Evolutionary conservation across 2,329 filamentous ascomycete genomes (phyloP), one percentile per base, ranked within the genome.

Genomic region (Neurospora sp.): DNA sequence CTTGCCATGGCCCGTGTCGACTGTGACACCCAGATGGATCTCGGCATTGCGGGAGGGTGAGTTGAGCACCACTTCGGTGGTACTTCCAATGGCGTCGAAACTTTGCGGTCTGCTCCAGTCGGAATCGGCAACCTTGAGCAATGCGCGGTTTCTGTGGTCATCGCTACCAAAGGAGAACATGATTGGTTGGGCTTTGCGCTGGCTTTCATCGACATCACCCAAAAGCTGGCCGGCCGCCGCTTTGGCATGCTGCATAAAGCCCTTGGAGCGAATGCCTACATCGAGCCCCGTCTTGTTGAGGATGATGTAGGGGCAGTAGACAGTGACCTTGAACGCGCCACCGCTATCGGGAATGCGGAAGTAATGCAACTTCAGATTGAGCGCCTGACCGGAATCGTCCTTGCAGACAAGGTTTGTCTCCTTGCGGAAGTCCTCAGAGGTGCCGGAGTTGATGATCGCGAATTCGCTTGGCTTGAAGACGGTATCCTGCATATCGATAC

Each of bases 31-130:
- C 7, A 96, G 86, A 76, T 98, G 93, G 76, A 98, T 94, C 79
- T 99, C 96, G 2, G 90, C 90, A 70, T 85, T 86, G 62, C 87
- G 90, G 58, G 86, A 87, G 1, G 86, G 81, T 0, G 93, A 93
- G 67, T 91, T 91, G 40, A 99, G 84, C 40, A 96, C 87, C 42
- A 97, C 92, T 75, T 97, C 94, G 17, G 93, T 91, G 0, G 91
- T 93, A 76, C 95, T 98, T 39, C 96, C 96, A 73, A 99, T 96
- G 23, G 96, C 96, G 77, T 99, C 96, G 76, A 99, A 97, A 85
- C 93, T 97, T 78, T 98, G 95, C 0, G 95, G 93, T 78, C 96
- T 97, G 81, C 96, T 98, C 96, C 96, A 99, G 71, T 90, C 88
- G 0, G 96, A 97, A 69, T 96, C 91, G 5, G 91, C 93, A 52